A percentile compares a stretch with the other conserved stretches of the same genome.
phyloP scores from a whole-genome alignment of 305 asterid species.

The Solanum hybrid region DNA sequence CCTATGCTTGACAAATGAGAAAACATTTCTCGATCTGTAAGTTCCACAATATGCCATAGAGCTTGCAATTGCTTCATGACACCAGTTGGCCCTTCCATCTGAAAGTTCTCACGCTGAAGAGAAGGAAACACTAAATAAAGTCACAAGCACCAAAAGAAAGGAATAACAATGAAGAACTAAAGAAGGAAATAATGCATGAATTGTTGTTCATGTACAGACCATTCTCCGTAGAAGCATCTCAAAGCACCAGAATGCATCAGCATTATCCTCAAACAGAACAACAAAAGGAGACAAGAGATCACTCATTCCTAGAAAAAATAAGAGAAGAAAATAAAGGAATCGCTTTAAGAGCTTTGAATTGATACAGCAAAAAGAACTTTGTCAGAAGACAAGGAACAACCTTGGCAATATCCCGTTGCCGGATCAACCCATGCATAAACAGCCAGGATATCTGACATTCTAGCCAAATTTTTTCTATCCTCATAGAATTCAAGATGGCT shows the following conservation, averaged over 20 bases:
- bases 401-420: constrained; percentile 97
- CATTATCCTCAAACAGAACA: constrained; percentile 92
- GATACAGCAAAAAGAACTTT: constrained; percentile 1
- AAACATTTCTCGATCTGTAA: constrained; percentile 81
- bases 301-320: constrained; percentile 68
- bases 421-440: constrained; percentile 99
- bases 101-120: constrained; percentile 83
- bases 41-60: constrained; percentile 85
- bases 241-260: constrained; percentile 99
- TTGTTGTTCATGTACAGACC: constrained; percentile 27
- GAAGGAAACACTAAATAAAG: neutral
- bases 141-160: neutral
- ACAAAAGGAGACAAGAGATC: constrained; percentile 94
- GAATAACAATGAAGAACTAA: neutral
- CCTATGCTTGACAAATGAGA: constrained; percentile 77
- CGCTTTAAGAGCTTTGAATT: constrained; percentile 2
- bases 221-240: constrained; percentile 95
- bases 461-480: constrained; percentile 81
- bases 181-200: neutral
- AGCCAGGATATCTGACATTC: constrained; percentile 98
- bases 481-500: constrained; percentile 91
- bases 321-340: constrained; percentile 22
- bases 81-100: constrained; percentile 96
- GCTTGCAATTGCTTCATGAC: constrained; percentile 95
- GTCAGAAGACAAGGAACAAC: constrained; percentile 26